Conservation (phyloP, 169 alveolate species). For the Plasmodium gallinaceum region DNA sequence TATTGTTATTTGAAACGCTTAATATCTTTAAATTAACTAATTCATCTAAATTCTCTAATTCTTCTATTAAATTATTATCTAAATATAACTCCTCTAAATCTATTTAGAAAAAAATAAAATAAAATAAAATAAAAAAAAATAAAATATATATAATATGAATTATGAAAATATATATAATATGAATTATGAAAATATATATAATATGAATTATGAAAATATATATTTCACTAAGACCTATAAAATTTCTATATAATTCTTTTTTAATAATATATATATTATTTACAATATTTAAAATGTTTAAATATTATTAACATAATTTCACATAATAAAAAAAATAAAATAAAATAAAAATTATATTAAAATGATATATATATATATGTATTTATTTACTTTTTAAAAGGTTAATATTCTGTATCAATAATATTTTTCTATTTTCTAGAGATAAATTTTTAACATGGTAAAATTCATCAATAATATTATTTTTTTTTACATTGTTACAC, state of each 20-base stretch:
- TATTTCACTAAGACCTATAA: too few species aligned
- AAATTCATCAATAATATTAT: conserved; percentile 31
- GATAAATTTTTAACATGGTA: conserved; percentile 23
- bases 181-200: background rate
- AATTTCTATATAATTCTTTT: too few species aligned
- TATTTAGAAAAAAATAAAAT: background rate
- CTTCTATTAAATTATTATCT: conserved; percentile 65
- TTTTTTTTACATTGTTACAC: background rate
- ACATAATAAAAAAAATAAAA: too few species aligned
- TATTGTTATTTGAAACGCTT: conserved; percentile 49
- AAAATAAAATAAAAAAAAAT: background rate
- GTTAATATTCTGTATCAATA: conserved; percentile 53
- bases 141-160: background rate
- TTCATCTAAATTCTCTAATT: conserved; percentile 47
- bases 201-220: too few species aligned
- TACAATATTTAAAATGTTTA: too few species aligned
- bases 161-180: too few species aligned
- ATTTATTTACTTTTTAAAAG: conserved; percentile 44
- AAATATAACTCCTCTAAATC: conserved; percentile 57
- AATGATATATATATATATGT: background rate
- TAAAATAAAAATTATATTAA: too few species aligned
- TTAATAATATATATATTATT: background rate
- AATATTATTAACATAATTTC: too few species aligned
- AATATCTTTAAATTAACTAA: conserved; percentile 23
- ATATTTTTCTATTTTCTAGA: conserved; percentile 42